These are phyloP conservation scores for Blechomonas ayalai DNA, from an alignment of 208 protist genomes.

Conservation along the genomic window DNA sequence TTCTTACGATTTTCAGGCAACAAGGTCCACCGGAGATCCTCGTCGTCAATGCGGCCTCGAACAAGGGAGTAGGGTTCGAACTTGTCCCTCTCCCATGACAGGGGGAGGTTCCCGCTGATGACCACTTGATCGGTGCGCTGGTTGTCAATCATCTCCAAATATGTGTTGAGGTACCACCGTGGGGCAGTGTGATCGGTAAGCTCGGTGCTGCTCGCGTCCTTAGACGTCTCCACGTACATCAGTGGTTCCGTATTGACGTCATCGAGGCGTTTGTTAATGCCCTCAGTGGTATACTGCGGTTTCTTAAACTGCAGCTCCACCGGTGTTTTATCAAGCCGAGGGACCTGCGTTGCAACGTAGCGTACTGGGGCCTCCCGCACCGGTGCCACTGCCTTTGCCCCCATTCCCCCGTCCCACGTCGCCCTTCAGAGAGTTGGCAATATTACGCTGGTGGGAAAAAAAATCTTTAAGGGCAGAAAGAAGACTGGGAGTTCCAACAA, in stretches of 20 bases:
- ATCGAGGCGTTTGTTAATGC: conserved; percentile 75
- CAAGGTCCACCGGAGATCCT: conserved; percentile 75
- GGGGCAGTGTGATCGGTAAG: conserved; percentile 71
- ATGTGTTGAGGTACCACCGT: conserved; percentile 83
- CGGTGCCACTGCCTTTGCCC: conserved; percentile 24
- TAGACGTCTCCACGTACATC: conserved; percentile 85
- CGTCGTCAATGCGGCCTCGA: conserved; percentile 74
- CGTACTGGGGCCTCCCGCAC: conserved; percentile 63
- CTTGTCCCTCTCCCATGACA: conserved; percentile 79
- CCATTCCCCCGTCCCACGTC: conserved; percentile 34
- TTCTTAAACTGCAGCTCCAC: conserved; percentile 81
- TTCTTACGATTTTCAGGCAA: conserved; percentile 52
- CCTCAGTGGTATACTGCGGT: conserved; percentile 58
- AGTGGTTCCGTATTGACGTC: conserved; percentile 82
- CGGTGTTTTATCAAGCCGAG: conserved; percentile 54
- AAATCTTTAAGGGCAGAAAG: too few relatives aligned
- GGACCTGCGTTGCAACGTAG: conserved; percentile 77
- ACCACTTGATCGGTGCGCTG: conserved; percentile 55
- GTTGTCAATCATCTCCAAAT: conserved; percentile 82
- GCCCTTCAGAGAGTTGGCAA: too few relatives aligned
- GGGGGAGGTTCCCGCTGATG: conserved; percentile 67
- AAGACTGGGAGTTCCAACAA: too few relatives aligned
- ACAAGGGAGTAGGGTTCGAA: conserved; percentile 80
- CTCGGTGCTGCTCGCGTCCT: conserved; percentile 69
- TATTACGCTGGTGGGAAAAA: too few relatives aligned